These are phyloP conservation scores for Zygosaccharomyces sapae DNA, from an alignment of 1,139 yeast species.

Conservation along the genomic window DNA sequence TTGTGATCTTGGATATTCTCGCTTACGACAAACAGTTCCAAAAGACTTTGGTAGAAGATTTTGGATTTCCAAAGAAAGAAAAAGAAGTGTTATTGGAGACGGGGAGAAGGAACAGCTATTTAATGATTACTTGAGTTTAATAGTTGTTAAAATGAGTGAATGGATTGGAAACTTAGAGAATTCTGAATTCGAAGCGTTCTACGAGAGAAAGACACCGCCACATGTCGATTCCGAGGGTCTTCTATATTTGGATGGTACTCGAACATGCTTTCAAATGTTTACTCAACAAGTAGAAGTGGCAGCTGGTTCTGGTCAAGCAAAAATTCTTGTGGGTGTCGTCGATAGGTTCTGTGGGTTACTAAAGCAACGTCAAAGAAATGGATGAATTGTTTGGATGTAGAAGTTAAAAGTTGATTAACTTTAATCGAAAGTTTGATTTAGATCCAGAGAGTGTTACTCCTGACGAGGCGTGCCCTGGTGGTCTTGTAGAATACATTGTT, in stretches of 20 bases:
- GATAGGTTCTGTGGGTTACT: conserved; percentile 66
- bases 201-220: conserved; percentile 64
- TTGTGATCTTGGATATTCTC: conserved; percentile 57
- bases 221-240: conserved; percentile 63
- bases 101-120: conserved; percentile 57
- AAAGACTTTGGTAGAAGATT: conserved; percentile 45
- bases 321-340: conserved; percentile 77
- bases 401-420: conserved; percentile 52
- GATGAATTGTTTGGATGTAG: conserved; percentile 53
- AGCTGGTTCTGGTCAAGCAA: conserved; percentile 79
- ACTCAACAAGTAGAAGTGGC: conserved; percentile 92
- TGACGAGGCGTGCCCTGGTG: conserved; percentile 62
- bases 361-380: conserved; percentile 56
- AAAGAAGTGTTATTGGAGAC: conserved; percentile 60
- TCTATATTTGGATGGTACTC: conserved; percentile 64
- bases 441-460: conserved; percentile 44
- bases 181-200: conserved; percentile 61
- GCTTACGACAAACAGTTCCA: conserved; percentile 72
- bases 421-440: conserved; percentile 33
- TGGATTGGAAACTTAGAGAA: conserved; percentile 69
- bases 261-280: conserved; percentile 74
- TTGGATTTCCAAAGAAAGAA: conserved; percentile 46
- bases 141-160: conserved; percentile 69
- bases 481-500: conserved; percentile 73
- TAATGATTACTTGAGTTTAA: conserved; percentile 68